Evolutionary conservation across 1,284 basidiomycete species (phyloP), one percentile per base, ranked within the genome.

Genomic region (Ganoderma lingzhi): DNA sequence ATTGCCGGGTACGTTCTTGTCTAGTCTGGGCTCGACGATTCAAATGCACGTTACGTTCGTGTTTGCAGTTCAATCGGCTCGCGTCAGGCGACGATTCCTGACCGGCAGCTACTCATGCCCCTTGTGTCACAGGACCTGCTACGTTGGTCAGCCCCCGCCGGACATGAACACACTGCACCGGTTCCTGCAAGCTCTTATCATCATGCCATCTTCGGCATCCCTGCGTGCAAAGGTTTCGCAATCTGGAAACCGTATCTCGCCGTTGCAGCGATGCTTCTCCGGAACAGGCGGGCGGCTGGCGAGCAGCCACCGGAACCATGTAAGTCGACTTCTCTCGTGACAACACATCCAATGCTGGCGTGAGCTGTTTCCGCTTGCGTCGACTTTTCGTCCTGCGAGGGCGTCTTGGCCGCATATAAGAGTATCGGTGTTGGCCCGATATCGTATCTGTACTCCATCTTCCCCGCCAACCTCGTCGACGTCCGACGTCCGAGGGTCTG

Each of bases 201-300:
- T 42, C 65, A 67, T 68, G 42, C 60, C 70, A 71, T 71, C 72
- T 66, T 41, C 69, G 62, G 65, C 63, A 70, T 67, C 65, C 64
- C 28, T 58, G 64, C 59, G 41, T 53, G 62, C 61, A 64, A 51
- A 37, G 28, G 39, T 39, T 67, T 41, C 66, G 64, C 68, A 64
- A 73, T 71, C 68, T 73, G 44, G 28, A 67, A 73, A 73, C 66
- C 62, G 64, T 68, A 71, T 73, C 68, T 71, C 60, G 41, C 64
- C 66, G 63, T 55, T 68, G 63, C 59, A 62, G 65, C 61, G 68
- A 59, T 66, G 62, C 60, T 64, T 65, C 63, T 59, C 44, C 59
- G 63, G 60, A 59, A 67, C 60, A 58, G 63, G 42, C 58, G 64
- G 64, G 62, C 68, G 68, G 68, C 64, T 64, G 58, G 17, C 48